These are phyloP conservation scores for Ogataea corticis DNA, from an alignment of 805 yeast genomes.

Conservation along the genomic window DNA sequence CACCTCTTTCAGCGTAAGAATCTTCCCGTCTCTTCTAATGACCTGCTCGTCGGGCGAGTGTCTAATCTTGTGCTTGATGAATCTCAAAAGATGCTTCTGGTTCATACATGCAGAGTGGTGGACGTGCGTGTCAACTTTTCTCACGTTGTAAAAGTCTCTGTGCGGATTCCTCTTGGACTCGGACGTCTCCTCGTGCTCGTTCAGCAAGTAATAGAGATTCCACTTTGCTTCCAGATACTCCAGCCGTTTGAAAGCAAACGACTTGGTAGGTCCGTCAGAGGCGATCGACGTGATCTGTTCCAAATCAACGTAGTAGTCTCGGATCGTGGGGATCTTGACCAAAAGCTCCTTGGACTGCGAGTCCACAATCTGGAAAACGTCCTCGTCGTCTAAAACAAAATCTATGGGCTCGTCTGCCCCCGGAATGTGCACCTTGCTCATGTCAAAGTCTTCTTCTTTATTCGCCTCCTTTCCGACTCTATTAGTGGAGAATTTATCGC, in stretches of 20 bases:
- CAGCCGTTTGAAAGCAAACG: constrained; percentile 91
- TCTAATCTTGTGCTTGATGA: constrained; percentile 91
- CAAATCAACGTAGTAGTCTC: constrained; percentile 83
- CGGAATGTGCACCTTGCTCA: constrained; percentile 57
- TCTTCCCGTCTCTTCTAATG: constrained; percentile 88
- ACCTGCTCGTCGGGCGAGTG: constrained; percentile 85
- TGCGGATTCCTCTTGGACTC: constrained; percentile 93
- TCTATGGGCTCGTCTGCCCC: constrained; percentile 40
- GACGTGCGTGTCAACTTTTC: constrained; percentile 97
- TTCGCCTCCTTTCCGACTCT: constrained; percentile 31
- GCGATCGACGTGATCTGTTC: constrained; percentile 72
- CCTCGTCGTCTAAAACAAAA: constrained; percentile 56
- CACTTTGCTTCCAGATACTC: constrained; percentile 96
- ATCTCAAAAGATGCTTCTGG: constrained; percentile 92
- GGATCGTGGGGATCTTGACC: constrained; percentile 73
- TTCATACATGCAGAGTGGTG: constrained; percentile 99
- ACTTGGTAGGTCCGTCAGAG: constrained; percentile 94
- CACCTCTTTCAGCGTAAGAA: constrained; percentile 83
- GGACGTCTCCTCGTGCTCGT: constrained; percentile 90
- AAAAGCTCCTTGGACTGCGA: constrained; percentile 36
- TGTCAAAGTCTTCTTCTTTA: constrained; percentile 56
- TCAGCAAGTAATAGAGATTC: constrained; percentile 84
- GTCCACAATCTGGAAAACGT: constrained; percentile 56
- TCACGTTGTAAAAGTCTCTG: constrained; percentile 93
- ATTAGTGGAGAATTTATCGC: constrained; percentile 19